Base-by-base conservation (phyloP, 192 early-diverging fungal species). In the Backusella parvicylindrica region DNA sequence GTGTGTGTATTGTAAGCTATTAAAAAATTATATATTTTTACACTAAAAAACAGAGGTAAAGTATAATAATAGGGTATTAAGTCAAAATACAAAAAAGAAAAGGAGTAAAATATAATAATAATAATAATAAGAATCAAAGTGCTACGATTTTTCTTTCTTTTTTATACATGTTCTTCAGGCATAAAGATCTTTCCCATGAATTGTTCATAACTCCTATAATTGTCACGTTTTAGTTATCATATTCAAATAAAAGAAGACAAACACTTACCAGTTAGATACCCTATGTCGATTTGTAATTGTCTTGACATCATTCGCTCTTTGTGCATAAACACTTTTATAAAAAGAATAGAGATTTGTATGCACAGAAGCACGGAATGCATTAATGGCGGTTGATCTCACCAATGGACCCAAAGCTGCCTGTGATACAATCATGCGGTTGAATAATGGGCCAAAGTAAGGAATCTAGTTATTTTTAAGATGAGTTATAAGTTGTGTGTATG, bases 381-480 rank as follows among this genome's bases (percentile, higher is more conserved):
- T 87, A 36, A 97, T 88, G 3, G 95, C 95, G 1, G 96, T 96
- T 26, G 88, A 81, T 31, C 97, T 83, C 0, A 96, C 94, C 2
- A 97, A 82, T 16, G 89, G 85, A 1, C 94, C 93, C 15, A 99
- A 83, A 0, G 88, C 83, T 15, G 86, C 82, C 50, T 91, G 86
- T 0, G 91, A 92, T 12, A 97, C 89, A 1, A 97, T 86, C 89
- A 91, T 91, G 8, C 91, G 90, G 75, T 91, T 84, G 23, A 92
- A 85, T 21, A 99, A 78, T 11, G 96, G 96, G 0, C 98, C 98
- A 87, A 98, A 98, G 4, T 87, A 82, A 3, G 90, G 88, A 21
- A 98, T 85, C 78, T 90, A 41, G 1, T 6, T 2, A 3, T 35
- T 35, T 35, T 35, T 2, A 6, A 35, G 33, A 3, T 35, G 6